A percentile compares a stretch with the other conserved stretches of the same genome.
phyloP scores from a whole-genome alignment of 1,139 yeast species.

The Scheffersomyces quercinus region DNA sequence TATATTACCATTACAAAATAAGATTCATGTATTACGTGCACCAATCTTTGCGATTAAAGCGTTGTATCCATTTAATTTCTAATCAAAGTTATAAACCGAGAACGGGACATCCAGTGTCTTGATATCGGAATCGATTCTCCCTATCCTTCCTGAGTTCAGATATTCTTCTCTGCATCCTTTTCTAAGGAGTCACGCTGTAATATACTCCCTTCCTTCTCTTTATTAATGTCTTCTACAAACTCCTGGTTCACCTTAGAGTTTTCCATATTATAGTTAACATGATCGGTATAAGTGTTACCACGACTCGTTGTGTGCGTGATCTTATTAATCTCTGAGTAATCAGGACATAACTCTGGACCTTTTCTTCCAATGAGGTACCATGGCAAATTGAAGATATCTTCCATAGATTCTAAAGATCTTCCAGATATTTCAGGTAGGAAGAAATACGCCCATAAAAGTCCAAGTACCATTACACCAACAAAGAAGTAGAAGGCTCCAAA shows the following conservation, averaged over 20 bases:
- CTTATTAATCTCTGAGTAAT: constrained; percentile 47
- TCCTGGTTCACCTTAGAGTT: constrained; percentile 12
- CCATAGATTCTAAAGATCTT: constrained; percentile 56
- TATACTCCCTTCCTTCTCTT: neutral
- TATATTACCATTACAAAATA: no score
- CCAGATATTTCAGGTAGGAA: constrained; percentile 57
- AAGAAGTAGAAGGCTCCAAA: constrained; percentile 60
- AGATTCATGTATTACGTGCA: no score
- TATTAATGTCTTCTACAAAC: constrained; percentile 10
- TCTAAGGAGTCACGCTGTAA: neutral
- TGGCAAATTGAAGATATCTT: constrained; percentile 57
- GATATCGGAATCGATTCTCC: no score
- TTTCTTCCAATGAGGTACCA: constrained; percentile 60
- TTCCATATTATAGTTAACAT: constrained; percentile 19
- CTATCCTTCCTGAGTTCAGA: neutral
- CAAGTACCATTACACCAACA: constrained; percentile 41
- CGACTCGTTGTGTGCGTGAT: constrained; percentile 18
- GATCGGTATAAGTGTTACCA: constrained; percentile 22
- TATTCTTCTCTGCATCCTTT: constrained; percentile 1
- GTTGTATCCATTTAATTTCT: no score
- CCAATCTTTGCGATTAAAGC: no score
- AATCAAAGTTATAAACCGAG: no score
- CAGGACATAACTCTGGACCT: constrained; percentile 54
- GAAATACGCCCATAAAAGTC: constrained; percentile 52
- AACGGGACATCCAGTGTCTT: no score